phyloP scores from a whole-genome alignment of 345 rosid species.

The Euphorbia lathyris region DNA sequence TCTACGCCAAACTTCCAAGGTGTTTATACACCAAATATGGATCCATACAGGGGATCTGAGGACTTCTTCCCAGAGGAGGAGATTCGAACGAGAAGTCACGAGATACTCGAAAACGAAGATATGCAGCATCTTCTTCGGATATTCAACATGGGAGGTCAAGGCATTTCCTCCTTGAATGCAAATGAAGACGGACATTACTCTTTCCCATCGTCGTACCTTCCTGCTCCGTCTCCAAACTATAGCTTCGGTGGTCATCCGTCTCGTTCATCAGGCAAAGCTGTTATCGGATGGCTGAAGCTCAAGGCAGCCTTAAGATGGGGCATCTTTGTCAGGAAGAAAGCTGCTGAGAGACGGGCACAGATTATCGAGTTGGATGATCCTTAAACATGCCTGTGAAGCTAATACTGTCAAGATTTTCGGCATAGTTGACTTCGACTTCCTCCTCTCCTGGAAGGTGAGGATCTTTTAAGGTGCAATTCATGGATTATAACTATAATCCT shows the following conservation, averaged over 20 bases:
- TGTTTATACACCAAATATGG: conserved; percentile 38
- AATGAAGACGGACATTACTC: conserved; percentile 23
- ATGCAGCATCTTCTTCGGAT: conserved; percentile 31
- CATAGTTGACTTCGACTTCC: background rate
- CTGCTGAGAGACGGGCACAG: conserved; percentile 34
- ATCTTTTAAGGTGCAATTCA: background rate
- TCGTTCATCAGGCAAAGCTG: conserved; percentile 31
- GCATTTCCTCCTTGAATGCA: conserved; percentile 12
- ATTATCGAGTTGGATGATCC: conserved; percentile 24
- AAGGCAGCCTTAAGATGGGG: conserved; percentile 36
- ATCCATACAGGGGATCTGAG: conserved; percentile 32
- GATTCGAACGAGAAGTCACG: conserved; percentile 27
- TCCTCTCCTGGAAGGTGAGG: background rate
- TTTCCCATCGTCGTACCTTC: conserved; percentile 15
- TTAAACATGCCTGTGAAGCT: conserved; percentile 12
- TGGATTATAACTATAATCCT: conserved; percentile 2
- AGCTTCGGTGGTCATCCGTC: conserved; percentile 26
- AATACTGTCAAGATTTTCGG: conserved; percentile 19
- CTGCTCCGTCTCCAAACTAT: conserved; percentile 17
- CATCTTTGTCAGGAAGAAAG: conserved; percentile 29
- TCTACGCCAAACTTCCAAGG: conserved; percentile 39
- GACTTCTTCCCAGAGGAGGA: conserved; percentile 27
- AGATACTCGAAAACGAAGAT: conserved; percentile 36
- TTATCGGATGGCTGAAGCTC: conserved; percentile 34
- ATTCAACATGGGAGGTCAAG: conserved; percentile 27